Evolutionary conservation across 2,329 filamentous ascomycete genomes (phyloP).

Genomic region (Exophiala mesophila): DNA sequence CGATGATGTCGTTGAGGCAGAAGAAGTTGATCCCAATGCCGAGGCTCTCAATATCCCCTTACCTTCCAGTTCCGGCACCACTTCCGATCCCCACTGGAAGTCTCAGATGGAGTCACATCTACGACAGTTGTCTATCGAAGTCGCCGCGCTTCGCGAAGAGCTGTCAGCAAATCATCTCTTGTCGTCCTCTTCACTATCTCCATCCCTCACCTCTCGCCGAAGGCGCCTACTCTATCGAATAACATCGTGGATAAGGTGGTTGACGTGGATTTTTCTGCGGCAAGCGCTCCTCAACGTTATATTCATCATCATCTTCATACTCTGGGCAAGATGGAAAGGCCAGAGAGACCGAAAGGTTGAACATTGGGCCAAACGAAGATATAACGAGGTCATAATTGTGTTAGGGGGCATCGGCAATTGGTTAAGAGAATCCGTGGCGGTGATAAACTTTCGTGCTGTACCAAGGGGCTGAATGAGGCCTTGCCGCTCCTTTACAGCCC

Average conservation of each 20-base stretch:
- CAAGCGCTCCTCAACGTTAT: conserved; percentile 70
- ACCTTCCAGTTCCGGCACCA: conserved; percentile 1
- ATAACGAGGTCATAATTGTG: conserved; percentile 9
- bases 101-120: conserved; percentile 71
- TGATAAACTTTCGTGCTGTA: neutral
- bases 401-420: neutral
- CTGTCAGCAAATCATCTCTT: conserved; percentile 69
- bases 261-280: conserved; percentile 64
- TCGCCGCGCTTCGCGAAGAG: conserved; percentile 87
- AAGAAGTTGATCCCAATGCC: conserved; percentile 27
- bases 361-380: conserved; percentile 24
- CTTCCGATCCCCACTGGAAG: conserved; percentile 14
- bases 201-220: conserved; percentile 16
- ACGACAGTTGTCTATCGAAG: conserved; percentile 84
- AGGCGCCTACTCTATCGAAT: conserved; percentile 56
- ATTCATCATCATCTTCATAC: conserved; percentile 38
- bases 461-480: neutral
- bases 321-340: conserved; percentile 40
- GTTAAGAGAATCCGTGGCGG: neutral
- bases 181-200: conserved; percentile 29
- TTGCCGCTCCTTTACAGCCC: too few relatives aligned
- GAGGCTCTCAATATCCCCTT: conserved; percentile 29
- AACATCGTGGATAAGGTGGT: conserved; percentile 65
- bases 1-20: conserved; percentile 40
- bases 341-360: conserved; percentile 38